phyloP scores from a whole-genome alignment of 495 filamentous ascomycete genomes.

The Hypoxylon trugodes region DNA sequence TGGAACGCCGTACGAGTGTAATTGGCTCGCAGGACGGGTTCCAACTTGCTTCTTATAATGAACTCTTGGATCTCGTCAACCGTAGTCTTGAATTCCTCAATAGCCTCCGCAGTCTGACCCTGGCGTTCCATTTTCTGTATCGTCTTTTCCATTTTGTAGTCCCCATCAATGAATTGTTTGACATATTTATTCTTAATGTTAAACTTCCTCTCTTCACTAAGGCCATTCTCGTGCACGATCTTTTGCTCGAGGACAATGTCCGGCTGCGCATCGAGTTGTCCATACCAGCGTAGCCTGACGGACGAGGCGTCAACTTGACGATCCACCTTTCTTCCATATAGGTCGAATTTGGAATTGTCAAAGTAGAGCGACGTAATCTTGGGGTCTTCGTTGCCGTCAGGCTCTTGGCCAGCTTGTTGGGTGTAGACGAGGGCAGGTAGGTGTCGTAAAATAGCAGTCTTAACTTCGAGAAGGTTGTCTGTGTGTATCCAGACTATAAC shows the following conservation, averaged over 20 bases:
- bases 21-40: conserved; percentile 89
- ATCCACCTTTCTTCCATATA: conserved; percentile 87
- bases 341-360: conserved; percentile 81
- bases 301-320: conserved; percentile 80
- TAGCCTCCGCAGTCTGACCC: conserved; percentile 65
- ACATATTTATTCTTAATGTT: conserved; percentile 93
- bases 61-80: conserved; percentile 83
- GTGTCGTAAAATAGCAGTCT: conserved; percentile 89
- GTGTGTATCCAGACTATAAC: conserved; percentile 88
- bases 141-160: conserved; percentile 92
- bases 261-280: conserved; percentile 77
- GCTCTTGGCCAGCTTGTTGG: conserved; percentile 79
- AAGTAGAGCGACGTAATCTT: conserved; percentile 96
- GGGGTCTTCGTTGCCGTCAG: conserved; percentile 80
- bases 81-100: conserved; percentile 72
- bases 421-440: conserved; percentile 94
- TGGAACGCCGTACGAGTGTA: conserved; percentile 97
- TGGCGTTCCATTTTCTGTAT: conserved; percentile 81
- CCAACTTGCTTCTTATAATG: conserved; percentile 76
- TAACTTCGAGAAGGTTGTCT: conserved; percentile 94
- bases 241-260: conserved; percentile 91
- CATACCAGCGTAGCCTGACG: conserved; percentile 89
- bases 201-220: conserved; percentile 79
- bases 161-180: conserved; percentile 82
- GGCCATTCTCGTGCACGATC: conserved; percentile 75